Evolutionary conservation across 176 grass and related monocot species (phyloP), one percentile per base, ranked within the genome.

Genomic region (Rhynchospora breviuscula): DNA sequence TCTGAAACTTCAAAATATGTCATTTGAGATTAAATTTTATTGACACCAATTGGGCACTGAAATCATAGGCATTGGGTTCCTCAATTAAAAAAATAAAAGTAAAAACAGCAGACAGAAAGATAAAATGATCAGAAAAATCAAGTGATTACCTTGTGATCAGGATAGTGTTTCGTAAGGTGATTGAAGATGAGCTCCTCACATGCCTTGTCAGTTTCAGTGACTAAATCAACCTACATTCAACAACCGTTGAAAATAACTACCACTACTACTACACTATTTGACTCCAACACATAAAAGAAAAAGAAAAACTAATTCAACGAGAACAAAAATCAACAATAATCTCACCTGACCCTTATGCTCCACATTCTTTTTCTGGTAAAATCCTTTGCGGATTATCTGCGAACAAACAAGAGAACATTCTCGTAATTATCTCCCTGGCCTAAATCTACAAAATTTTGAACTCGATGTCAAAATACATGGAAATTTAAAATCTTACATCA

Each of bases 121-220:
- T 31, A 7, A 72, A 43, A 52, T 60, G 31, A 83, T 22, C 6
- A 71, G n/a, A 29, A 74, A 22, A 66, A 47, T 6, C 47, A 35
- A 73, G 62, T 47, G 12, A 35, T 56, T 12, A 90, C 89, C 87
- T 95, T 95, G 76, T 99, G 96, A 80, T 87, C 84, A 52, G 93
- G 96, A 71, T 90, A 93, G 56, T 91, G 85, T 90, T 90, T 89
- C 66, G 90, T 90, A 51, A 99, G 96, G 48, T 89, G 88, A 89
- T 86, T 78, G 91, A 95, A 95, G 86, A 99, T 90, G 63, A 99
- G 88, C 18, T 99, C 91, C 87, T 99, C 96, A 85, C 96, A 99
- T 31, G 96, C 83, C 89, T 95, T 99, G 61, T 99, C 96, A 59
- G 96, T 99, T 89, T 95, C 96, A 80, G 93, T 99, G 67, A 99